Base-by-base conservation (phyloP, 768 basidiomycete genomes). In the Lactarius akahatsu region DNA sequence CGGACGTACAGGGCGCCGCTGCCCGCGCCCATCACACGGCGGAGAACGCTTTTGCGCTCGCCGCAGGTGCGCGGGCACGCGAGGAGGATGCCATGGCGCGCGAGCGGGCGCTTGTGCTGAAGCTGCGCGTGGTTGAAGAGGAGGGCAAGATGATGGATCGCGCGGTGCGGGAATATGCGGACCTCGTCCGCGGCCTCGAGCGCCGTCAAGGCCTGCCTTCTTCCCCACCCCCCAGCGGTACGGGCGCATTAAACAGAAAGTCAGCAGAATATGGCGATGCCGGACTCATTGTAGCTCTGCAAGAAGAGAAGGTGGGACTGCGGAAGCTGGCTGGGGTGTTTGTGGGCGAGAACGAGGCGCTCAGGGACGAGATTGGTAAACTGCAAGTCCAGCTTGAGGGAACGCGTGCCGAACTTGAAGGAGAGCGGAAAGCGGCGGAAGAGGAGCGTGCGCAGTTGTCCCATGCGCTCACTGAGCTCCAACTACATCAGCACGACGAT, bases 121-220 rank as follows among this genome's bases (percentile, higher is more conserved):
- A 75, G 69, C 73, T 85, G 3, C 78, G 76, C 43, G 78, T 77
- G 26, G 81, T 81, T 4, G 83, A 87, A 67, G 86, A 90, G 73
- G 83, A 87, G 67, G 76, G 78, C 40, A 81, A 79, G 69, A 83
- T 90, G 81, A 80, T 81, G 47, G 90, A 92, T 64, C 73, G 82
- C 36, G 87, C 85, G 5, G 82, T 92, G 18, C 78, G 81, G 60
- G 89, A 92, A 69, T 93, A 93, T 61, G 91, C 91, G 0, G 85
- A 85, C 65, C 81, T 93, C 16, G 91, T 92, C 15, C 80, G 90
- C 23, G 80, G 76, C 1, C 78, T 92, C 62, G 87, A 91, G 71
- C 80, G 80, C 20, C 78, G 81, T 65, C 74, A 74, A 63, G 75
- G 75, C 63, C 62, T 59, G n/a, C 64, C 71, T 3, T 66, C 71